A percentile compares a stretch with the other conserved stretches of the same genome.
Evolutionary conservation across 2,329 filamentous ascomycete genomes (phyloP).

Genomic region (Coniosporium tulheliwenetii): DNA sequence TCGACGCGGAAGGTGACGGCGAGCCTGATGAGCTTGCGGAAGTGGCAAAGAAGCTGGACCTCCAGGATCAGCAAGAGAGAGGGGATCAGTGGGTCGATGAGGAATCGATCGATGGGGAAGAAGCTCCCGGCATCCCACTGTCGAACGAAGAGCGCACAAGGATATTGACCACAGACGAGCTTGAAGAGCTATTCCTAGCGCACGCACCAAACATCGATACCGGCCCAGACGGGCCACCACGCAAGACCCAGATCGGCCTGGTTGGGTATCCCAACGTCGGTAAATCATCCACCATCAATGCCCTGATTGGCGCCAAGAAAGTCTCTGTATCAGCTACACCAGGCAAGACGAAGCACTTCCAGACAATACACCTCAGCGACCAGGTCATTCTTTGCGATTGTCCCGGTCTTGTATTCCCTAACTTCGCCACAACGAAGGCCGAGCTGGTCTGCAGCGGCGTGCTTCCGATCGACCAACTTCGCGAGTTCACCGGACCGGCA

Average conservation of each 20-base stretch:
- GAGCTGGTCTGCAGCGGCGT: slow-evolving; percentile 93
- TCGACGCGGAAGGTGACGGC: slow-evolving; percentile 27
- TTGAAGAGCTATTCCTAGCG: slow-evolving; percentile 74
- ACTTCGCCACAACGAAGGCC: slow-evolving; percentile 91
- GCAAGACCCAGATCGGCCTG: slow-evolving; percentile 77
- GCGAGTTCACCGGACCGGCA: slow-evolving; percentile 80
- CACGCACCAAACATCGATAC: slow-evolving; percentile 48
- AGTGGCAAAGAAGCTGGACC: slow-evolving; percentile 27
- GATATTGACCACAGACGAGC: slow-evolving; percentile 83
- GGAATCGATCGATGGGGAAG: slow-evolving; percentile 17
- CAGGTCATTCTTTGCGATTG: slow-evolving; percentile 91
- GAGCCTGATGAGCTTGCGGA: slow-evolving; percentile 23
- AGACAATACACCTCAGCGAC: slow-evolving; percentile 88
- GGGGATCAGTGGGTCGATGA: slow-evolving; percentile 24
- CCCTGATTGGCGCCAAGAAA: slow-evolving; percentile 95
- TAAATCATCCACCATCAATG: slow-evolving; percentile 98
- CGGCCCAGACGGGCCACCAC: slow-evolving; percentile 29
- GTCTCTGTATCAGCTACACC: slow-evolving; percentile 95
- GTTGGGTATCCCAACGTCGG: slow-evolving; percentile 98
- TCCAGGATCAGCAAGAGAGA: slow-evolving; percentile 27
- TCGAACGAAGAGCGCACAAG: slow-evolving; percentile 35
- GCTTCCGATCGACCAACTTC: slow-evolving; percentile 87
- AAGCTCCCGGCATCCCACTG: slow-evolving; percentile 11
- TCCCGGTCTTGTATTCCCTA: slow-evolving; percentile 94
- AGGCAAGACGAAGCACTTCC: slow-evolving; percentile 98